Evolutionary conservation across 495 filamentous ascomycete genomes (phyloP).

Genomic region (Staphylotrichum longicolle): DNA sequence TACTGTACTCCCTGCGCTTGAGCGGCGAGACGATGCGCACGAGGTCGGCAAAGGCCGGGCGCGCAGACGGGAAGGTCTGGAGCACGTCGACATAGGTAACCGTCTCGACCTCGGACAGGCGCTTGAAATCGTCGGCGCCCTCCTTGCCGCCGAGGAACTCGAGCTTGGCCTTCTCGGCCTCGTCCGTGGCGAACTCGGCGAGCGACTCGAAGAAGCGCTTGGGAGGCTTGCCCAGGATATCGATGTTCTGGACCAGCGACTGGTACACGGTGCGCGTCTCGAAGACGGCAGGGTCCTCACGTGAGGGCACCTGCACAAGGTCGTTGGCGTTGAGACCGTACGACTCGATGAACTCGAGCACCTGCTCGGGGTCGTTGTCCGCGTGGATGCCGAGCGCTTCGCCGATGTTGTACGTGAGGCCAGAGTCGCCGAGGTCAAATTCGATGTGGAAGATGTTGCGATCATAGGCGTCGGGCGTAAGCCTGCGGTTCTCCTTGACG

Average conservation of each 20-base stretch:
- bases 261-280: conserved; percentile 95
- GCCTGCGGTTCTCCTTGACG: conserved; percentile 90
- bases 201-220: conserved; percentile 97
- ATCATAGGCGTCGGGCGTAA: conserved; percentile 87
- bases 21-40: conserved; percentile 83
- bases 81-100: conserved; percentile 89
- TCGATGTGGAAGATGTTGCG: conserved; percentile 99
- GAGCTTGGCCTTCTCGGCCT: conserved; percentile 77
- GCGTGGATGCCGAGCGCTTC: conserved; percentile 97
- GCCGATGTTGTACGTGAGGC: conserved; percentile 92
- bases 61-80: conserved; percentile 82
- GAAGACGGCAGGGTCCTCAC: conserved; percentile 70
- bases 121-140: conserved; percentile 91
- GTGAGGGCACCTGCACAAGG: conserved; percentile 85
- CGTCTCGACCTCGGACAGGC: conserved; percentile 88
- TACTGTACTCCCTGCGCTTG: conserved; percentile 97
- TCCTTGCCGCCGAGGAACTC: conserved; percentile 74
- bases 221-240: conserved; percentile 93
- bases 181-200: conserved; percentile 79
- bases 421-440: conserved; percentile 88
- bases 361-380: conserved; percentile 79
- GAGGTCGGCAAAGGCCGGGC: conserved; percentile 86
- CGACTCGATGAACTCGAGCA: conserved; percentile 79
- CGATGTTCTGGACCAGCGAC: conserved; percentile 86
- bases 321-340: conserved; percentile 81